Evolutionary conservation across 331 rosid species (phyloP), one percentile per base, ranked within the genome.

Genomic region (Quercus phellos): DNA sequence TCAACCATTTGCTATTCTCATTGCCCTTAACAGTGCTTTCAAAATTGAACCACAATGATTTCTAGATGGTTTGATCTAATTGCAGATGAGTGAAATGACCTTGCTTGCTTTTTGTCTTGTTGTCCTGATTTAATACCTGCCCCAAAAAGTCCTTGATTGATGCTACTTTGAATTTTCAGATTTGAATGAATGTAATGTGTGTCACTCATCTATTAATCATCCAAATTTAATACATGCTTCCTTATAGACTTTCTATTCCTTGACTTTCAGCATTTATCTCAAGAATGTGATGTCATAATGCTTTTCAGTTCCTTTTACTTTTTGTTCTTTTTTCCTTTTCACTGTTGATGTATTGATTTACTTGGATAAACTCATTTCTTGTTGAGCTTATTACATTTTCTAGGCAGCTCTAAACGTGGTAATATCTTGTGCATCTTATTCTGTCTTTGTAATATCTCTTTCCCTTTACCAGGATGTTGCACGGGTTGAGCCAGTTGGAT

Each of bases 391-490:
- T 30, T n/a, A 22, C 35, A 11, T 61, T 55, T 74, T 81, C 42
- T 64, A 42, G 63, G 61, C 19, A 77, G 71, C 11, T 32, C 4
- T 70, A 42, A 78, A 69, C 51, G 42, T 8, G 18, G 16, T 70
- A 26, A 42, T 24, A 68, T 68, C 72, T 42, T 21, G 50, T 68
- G 29, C 60, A 55, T 42, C 67, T 81, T 30, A 26, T 16, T 73
- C 74, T 63, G 19, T 68, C 58, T 13, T 75, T 60, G 42, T 42
- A 66, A 70, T 54, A 68, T 80, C 53, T 46, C 14, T 12, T 11
- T 18, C 73, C 75, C 80, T 80, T 50, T 54, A 54, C 75, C 83
- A 90, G 94, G 94, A 70, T 80, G 73, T 84, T 55, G 70, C 54
- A 70, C 43, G 16, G 55, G 84, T 84, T 19, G 74, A 81, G 72